Evolutionary conservation across 148 eudicot species (phyloP), one percentile per base, ranked within the genome.

Genomic region (Polygonum maritimum): DNA sequence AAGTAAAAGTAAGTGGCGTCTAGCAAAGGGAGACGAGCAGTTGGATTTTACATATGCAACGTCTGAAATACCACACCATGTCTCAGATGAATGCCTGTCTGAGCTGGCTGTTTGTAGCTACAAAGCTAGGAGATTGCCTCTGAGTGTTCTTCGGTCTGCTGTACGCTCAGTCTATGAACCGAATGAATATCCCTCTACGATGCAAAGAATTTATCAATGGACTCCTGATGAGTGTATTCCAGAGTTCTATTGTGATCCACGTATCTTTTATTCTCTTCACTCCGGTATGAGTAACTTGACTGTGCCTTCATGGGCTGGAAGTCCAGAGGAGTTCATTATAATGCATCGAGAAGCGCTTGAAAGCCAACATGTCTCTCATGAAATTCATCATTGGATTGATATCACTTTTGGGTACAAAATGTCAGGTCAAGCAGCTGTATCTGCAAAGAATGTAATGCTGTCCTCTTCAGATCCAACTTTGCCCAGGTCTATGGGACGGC

Each of bases 81-180:
- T 95, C 60, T 90, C 98, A 73, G 98, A 95, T 86, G 98, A 95
- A 78, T 95, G 98, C 83, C 94, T 95, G 15, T 95, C 98, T 65
- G 98, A 95, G 79, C 83, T 95, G 84, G 98, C 98, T 86, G 98
- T 95, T 70, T 95, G 98, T 86, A 95, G 98, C 86, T 95, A 95
- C 81, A 95, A 95, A 82, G 97, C 98, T 79, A 87, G 98, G 85
- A 87, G 98, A 86, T 82, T 95, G 78, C 96, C 98, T 35, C 78
- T 95, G 86, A 95, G 89, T 84, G 88, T 95, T 76, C 69, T 95
- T 71, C 85, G 97, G 19, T 77, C 82, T 86, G 96, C 98, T 77
- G 98, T 95, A 47, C 96, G 98, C 48, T 89, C 98, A 49, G 98
- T 95, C 69, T 95, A 95, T 82, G 98, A 95, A 84, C 98, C 98